Conservation (phyloP, 768 basidiomycete genomes). For the Boletus pseudo-olivaceus region DNA sequence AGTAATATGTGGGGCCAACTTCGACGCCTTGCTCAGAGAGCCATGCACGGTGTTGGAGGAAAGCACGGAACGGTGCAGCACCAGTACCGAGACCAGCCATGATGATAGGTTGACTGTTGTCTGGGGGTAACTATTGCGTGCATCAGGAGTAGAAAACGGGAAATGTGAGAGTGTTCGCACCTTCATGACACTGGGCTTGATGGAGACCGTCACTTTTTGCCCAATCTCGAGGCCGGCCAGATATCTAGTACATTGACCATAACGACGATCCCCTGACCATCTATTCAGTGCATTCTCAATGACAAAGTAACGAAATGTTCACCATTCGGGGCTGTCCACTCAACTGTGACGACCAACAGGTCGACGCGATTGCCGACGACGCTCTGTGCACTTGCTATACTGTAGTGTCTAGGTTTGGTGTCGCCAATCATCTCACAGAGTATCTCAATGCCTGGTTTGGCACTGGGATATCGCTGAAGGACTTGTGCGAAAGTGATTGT, state of each 20-base stretch:
- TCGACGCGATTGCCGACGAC: conserved; percentile 95
- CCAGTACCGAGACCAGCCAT: conserved; percentile 99
- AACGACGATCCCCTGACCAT: conserved; percentile 62
- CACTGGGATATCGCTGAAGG: conserved; percentile 69
- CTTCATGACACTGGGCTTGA: conserved; percentile 99
- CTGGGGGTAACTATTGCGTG: conserved; percentile 67
- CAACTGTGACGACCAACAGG: conserved; percentile 92
- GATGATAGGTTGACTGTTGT: conserved; percentile 85
- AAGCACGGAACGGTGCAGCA: conserved; percentile 98
- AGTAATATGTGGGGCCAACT: conserved; percentile 94
- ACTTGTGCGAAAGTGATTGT: conserved; percentile 93
- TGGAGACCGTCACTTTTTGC: conserved; percentile 93
- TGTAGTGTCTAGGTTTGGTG: conserved; percentile 97
- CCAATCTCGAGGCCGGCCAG: conserved; percentile 80
- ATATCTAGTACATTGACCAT: conserved; percentile 96
- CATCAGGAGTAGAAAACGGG: conserved; percentile 5
- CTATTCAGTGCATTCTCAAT: conserved; percentile 3
- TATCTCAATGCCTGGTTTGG: conserved; percentile 77
- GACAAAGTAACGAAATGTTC: conserved; percentile 21
- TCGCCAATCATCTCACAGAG: conserved; percentile 89
- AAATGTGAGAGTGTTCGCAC: conserved; percentile 36
- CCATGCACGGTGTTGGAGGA: conserved; percentile 92
- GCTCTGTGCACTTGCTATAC: conserved; percentile 93
- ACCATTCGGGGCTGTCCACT: conserved; percentile 88
- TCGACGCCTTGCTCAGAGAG: conserved; percentile 70